Evolutionary conservation across 1,284 basidiomycete species (phyloP), one percentile per base, ranked within the genome.

Genomic region (Ceratobasidium sp.): DNA sequence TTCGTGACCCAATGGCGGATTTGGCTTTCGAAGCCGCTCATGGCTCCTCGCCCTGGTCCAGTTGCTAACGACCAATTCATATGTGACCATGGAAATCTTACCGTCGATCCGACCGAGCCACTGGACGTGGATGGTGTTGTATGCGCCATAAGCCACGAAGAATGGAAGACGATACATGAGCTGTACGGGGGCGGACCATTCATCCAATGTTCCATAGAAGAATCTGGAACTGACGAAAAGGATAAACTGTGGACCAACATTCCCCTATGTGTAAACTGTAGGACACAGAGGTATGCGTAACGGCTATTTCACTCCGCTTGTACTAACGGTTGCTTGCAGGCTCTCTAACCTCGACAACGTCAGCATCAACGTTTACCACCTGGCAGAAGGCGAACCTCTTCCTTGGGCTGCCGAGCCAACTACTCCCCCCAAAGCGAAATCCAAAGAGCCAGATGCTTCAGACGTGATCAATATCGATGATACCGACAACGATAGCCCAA

Each of bases 121-220:
- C 25, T 36, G 3, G 64, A 69, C 21, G 56, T 59, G 21, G 62
- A 73, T 28, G 54, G 54, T 38, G 36, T 56, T 48, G 36, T 67
- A 12, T 62, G 44, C 38, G 36, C 38, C n/a, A 49, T 67, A 23
- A 38, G 48, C 5, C 14, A 38, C 9, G 38, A 51, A 2, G 72
- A 73, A 21, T 73, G 72, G 72, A 49, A 49, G 14, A 51, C 64
- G 21, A 14, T 73, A n/a, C 30, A 62, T 7, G 72, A 66, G 46
- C 51, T 66, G 6, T 73, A 60, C n/a, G 72, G 64, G 9, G 64
- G 64, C 28, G 64, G 64, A 6, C 64, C 64, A 3, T 58, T 42
- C 16, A 69, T 69, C 25, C 49, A 69, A n/a, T 69, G 51, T 46
- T 44, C 38, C 44, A 16, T 72, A 5, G 54, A 59, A n/a, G 40